These are phyloP conservation scores for Raphanus hybrid DNA, from an alignment of 441 rosid species.

Conservation along the genomic window DNA sequence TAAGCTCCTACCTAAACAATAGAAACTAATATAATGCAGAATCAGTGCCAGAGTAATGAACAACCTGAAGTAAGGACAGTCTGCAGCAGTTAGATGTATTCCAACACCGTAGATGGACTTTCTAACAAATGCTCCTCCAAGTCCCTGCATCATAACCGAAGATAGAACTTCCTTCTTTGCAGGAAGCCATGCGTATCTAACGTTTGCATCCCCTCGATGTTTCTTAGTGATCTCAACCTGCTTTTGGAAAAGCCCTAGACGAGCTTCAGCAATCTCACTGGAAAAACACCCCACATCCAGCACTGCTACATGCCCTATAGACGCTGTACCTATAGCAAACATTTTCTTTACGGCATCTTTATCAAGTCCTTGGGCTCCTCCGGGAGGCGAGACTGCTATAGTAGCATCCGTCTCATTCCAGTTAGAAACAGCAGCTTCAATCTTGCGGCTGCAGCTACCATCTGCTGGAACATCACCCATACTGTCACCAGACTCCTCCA, in stretches of 20 bases:
- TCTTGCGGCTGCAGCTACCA: constrained; percentile 52
- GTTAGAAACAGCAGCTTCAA: constrained; percentile 45
- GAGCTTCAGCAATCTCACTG: constrained; percentile 52
- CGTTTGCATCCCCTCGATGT: constrained; percentile 82
- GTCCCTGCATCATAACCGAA: constrained; percentile 56
- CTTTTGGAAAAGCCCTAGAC: constrained; percentile 73
- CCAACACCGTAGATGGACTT: constrained; percentile 75
- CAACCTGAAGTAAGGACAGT: constrained; percentile 47
- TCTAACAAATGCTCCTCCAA: constrained; percentile 60
- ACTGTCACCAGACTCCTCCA: constrained; percentile 67
- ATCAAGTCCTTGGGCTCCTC: constrained; percentile 46
- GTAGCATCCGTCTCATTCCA: constrained; percentile 44
- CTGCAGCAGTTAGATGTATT: constrained; percentile 74
- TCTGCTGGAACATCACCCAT: constrained; percentile 52
- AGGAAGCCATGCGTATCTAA: constrained; percentile 93
- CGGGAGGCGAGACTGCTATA: constrained; percentile 25
- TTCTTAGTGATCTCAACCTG: constrained; percentile 72
- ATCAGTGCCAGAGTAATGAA: not conserved
- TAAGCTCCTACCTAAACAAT: not conserved
- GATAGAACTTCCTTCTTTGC: constrained; percentile 57
- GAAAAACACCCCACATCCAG: constrained; percentile 56
- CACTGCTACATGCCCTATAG: constrained; percentile 48
- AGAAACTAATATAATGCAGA: not conserved
- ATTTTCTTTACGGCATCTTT: constrained; percentile 52
- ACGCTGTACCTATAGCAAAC: constrained; percentile 61